Base-by-base conservation (phyloP, 768 basidiomycete species). In the Lentinula raphanica region DNA sequence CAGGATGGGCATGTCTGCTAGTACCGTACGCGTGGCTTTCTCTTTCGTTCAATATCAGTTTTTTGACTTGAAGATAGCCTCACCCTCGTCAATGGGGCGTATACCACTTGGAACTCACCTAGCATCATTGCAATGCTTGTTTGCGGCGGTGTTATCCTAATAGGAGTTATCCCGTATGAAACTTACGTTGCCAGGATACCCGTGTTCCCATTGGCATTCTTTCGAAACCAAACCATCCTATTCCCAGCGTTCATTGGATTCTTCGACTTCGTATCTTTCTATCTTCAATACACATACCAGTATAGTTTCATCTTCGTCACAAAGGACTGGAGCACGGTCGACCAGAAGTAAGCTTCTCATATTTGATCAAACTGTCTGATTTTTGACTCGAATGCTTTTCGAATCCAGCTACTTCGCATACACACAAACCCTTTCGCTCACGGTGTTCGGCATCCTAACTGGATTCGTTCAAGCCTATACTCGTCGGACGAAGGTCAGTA, bases 241-340 rank as follows among this genome's bases (percentile, higher is more conserved):
- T 74, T 72, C n/a, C 74, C 78, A 5, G 69, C 74, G 49, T 58
- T 77, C 27, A 82, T 83, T 63, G 79, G 77, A 36, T 81, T 81
- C 63, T 74, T 75, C 36, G 76, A 79, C 62, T 77, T 78, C 48
- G 72, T 76, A 62, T 74, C 77, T 4, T 77, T 71, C 66, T 78
- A 71, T 71, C 73, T 85, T 40, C 79, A 81, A 9, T 79, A 69
- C 68, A 79, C 80, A 19, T 84, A 83, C 64, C 74, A 82, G 25
- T 84, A 79, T 70, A 78, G 77, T n/a, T 82, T 76, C 66, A 74
- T 79, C 28, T 56, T 72, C 27, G 61, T 69, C 9, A 64, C 67
- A 5, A 65, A 65, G 35, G 60, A 65, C 40, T 66, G 70, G 70
- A 57, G 32, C 54, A 54, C 60, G 7, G 54, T 56, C 9, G 54